Conservation (phyloP, 2,329 filamentous ascomycete species). For the Aspergillus sp. region DNA sequence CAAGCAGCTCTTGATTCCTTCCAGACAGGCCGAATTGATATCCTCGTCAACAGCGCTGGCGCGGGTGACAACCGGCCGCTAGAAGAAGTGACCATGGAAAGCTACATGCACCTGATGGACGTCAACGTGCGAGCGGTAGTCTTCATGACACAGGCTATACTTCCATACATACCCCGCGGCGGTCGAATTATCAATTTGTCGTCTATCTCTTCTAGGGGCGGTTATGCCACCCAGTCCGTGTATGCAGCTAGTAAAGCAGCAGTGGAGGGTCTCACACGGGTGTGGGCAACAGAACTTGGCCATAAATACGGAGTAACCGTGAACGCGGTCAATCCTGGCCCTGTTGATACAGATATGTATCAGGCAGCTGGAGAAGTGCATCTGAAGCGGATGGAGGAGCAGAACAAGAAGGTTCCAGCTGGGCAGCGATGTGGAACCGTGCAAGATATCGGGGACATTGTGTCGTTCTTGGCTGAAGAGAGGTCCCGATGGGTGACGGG, state of each 20-base stretch:
- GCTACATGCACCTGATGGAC: conserved; percentile 19
- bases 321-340: conserved; percentile 33
- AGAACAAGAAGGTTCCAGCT: conserved; percentile 22
- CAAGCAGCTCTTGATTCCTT: conserved; percentile 11
- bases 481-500: conserved; percentile 24
- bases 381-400: conserved; percentile 18
- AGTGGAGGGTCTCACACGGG: conserved; percentile 63
- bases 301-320: conserved; percentile 33
- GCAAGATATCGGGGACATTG: conserved; percentile 23
- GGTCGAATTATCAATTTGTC: conserved; percentile 26
- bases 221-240: conserved; percentile 48
- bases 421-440: conserved; percentile 16
- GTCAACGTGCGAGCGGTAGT: conserved; percentile 24
- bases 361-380: conserved; percentile 17
- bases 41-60: conserved; percentile 32
- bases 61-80: conserved; percentile 19
- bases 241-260: conserved; percentile 66
- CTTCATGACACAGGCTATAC: conserved; percentile 25
- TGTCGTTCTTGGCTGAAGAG: conserved; percentile 22
- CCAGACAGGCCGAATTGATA: conserved; percentile 17
- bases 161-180: conserved; percentile 13
- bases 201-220: conserved; percentile 20
- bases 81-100: conserved; percentile 21
- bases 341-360: conserved; percentile 28
- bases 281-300: conserved; percentile 50